These are phyloP conservation scores for Apiospora phragmitis DNA, from an alignment of 2,329 filamentous ascomycete species.

Conservation along the genomic window DNA sequence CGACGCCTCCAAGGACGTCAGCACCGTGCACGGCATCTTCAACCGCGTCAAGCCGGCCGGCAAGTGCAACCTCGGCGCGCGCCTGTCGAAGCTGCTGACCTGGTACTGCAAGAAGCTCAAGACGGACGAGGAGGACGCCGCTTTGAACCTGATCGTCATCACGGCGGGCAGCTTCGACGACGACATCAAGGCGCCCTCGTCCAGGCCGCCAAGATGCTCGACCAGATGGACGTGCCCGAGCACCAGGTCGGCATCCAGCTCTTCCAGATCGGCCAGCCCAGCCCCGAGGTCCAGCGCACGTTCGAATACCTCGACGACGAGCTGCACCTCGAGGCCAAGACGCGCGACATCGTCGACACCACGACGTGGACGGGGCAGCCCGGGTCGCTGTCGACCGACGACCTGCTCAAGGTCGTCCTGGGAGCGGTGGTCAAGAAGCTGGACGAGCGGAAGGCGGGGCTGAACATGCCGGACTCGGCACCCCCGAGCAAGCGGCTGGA, in stretches of 20 bases:
- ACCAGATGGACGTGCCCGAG: conserved; percentile 66
- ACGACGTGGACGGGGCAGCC: conserved; percentile 74
- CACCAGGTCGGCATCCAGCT: conserved; percentile 93
- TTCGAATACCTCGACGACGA: conserved; percentile 74
- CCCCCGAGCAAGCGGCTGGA: background rate
- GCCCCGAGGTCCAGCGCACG: conserved; percentile 56
- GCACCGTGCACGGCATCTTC: conserved; percentile 70
- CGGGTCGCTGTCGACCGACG: conserved; percentile 61
- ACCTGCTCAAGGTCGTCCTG: conserved; percentile 79
- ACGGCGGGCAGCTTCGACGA: conserved; percentile 85
- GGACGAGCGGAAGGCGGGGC: conserved; percentile 44
- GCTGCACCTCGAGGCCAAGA: conserved; percentile 51
- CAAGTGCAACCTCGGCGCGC: conserved; percentile 74
- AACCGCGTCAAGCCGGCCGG: conserved; percentile 61
- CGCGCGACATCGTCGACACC: conserved; percentile 92
- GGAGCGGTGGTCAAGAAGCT: conserved; percentile 71
- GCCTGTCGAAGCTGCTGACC: conserved; percentile 69
- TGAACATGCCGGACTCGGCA: background rate
- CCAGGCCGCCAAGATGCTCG: conserved; percentile 67
- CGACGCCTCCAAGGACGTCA: conserved; percentile 56
- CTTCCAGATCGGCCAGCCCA: conserved; percentile 85
- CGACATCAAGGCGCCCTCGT: conserved; percentile 74
- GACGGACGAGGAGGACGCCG: conserved; percentile 58
- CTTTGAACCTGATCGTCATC: conserved; percentile 88
- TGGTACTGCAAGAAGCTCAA: conserved; percentile 71